Evolutionary conservation across 1,284 basidiomycete genomes (phyloP).

Genomic region (Ustilago trichophora): DNA sequence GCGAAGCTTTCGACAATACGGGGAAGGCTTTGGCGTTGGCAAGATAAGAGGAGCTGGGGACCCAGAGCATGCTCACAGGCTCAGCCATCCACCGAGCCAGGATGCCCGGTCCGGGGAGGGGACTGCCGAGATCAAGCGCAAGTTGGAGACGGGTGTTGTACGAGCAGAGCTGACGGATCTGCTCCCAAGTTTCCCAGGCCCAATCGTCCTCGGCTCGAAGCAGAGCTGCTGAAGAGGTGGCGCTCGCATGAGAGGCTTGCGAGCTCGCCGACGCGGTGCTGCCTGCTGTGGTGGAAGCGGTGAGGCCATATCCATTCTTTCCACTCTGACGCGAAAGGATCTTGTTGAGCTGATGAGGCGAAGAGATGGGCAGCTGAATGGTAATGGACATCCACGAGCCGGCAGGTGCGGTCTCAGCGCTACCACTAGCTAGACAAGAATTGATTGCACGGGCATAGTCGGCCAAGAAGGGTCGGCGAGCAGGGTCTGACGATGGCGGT

Average conservation of each 20-base stretch:
- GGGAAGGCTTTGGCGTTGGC: slow-evolving; percentile 97
- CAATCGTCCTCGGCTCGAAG: slow-evolving; percentile 72
- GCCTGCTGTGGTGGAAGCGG: slow-evolving; percentile 33
- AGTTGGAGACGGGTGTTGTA: slow-evolving; percentile 78
- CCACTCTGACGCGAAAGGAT: slow-evolving; percentile 48
- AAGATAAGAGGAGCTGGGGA: slow-evolving; percentile 90
- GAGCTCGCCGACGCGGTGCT: slow-evolving; percentile 38
- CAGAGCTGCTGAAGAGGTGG: slow-evolving; percentile 71
- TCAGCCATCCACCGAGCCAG: slow-evolving; percentile 90
- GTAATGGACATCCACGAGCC: slow-evolving; percentile 55
- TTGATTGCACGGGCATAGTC: slow-evolving; percentile 89
- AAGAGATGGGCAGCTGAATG: slow-evolving; percentile 62
- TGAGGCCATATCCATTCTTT: slow-evolving; percentile 20
- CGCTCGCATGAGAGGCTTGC: slow-evolving; percentile 32
- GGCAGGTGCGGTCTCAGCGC: slow-evolving; percentile 51
- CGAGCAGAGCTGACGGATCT: slow-evolving; percentile 85
- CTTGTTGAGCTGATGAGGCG: slow-evolving; percentile 46
- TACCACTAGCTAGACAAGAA: slow-evolving; percentile 45
- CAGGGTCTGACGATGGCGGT: slow-evolving; percentile 77
- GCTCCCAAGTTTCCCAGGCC: slow-evolving; percentile 97
- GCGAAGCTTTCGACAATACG: slow-evolving; percentile 80
- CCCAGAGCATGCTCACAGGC: slow-evolving; percentile 83
- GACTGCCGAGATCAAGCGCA: slow-evolving; percentile 90
- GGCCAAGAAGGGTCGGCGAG: slow-evolving; percentile 76
- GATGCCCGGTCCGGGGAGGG: slow-evolving; percentile 72